Percentiles rank a stretch among this genome's conserved stretches.
Evolutionary conservation across 129 eudicot species (phyloP).

Genomic region (Helianthus tuberosus): DNA sequence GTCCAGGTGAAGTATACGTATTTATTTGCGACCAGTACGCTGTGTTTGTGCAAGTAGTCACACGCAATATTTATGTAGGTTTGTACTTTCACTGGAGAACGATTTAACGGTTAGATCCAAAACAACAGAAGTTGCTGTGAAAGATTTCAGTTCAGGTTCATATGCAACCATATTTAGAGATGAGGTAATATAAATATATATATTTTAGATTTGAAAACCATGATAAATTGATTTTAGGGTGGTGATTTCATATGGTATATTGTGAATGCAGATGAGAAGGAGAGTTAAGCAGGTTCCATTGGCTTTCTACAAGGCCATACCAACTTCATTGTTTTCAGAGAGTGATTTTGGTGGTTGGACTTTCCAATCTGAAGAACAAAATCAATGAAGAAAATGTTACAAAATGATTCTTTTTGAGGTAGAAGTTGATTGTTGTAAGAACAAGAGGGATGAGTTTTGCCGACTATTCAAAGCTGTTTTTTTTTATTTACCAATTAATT

Average conservation of each 20-base stretch:
- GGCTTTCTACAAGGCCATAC: constrained; percentile 78
- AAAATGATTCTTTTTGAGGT: not conserved
- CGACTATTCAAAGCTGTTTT: not conserved
- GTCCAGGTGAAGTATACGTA: constrained; percentile 55
- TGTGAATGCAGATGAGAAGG: constrained; percentile 60
- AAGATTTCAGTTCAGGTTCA: constrained; percentile 93
- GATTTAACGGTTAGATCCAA: constrained; percentile 85
- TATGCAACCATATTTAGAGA: constrained; percentile 82
- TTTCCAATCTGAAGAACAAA: constrained; percentile 40
- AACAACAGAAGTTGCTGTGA: constrained; percentile 71
- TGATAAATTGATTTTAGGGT: not conserved
- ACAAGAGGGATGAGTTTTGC: constrained; percentile 13
- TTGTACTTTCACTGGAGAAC: constrained; percentile 83
- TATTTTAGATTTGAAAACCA: not conserved
- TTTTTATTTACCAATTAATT: not conserved
- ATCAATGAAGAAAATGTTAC: constrained; percentile 2
- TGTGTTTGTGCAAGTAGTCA: constrained; percentile 1
- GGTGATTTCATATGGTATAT: not conserved
- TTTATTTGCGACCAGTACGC: not conserved
- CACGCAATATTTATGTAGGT: constrained; percentile 41
- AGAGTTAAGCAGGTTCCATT: constrained; percentile 90
- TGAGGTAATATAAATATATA: constrained; percentile 54
- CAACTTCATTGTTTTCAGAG: constrained; percentile 72
- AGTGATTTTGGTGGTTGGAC: constrained; percentile 85
- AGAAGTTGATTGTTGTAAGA: constrained; percentile 8